Evolutionary conservation across 805 yeast genomes (phyloP).

Genomic region (Zygosaccharomyces siamensis): DNA sequence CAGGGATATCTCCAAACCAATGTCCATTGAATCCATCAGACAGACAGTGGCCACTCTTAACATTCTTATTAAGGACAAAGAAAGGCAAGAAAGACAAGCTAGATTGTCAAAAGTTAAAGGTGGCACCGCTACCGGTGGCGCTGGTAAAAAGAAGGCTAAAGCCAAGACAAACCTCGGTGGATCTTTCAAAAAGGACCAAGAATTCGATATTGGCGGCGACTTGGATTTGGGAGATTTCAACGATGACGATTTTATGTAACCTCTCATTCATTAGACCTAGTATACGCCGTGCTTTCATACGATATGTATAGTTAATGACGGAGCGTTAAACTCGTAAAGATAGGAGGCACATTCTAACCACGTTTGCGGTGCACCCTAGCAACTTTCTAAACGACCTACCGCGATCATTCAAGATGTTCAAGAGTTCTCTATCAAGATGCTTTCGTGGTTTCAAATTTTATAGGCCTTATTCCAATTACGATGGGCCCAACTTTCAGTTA

Average conservation of each 20-base stretch:
- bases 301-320: not conserved
- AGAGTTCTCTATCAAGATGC: not conserved
- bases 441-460: not conserved
- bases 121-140: constrained; percentile 86
- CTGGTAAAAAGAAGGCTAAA: constrained; percentile 92
- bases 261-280: not conserved
- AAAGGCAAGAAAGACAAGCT: constrained; percentile 82
- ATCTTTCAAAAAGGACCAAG: constrained; percentile 60
- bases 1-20: constrained; percentile 78
- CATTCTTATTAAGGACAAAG: constrained; percentile 78
- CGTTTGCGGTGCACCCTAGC: too few relatives aligned
- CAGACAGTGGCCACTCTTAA: constrained; percentile 82
- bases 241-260: constrained; percentile 79
- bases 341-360: too few relatives aligned
- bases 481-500: constrained; percentile 4
- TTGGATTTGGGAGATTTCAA: constrained; percentile 56
- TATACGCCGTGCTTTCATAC: not conserved
- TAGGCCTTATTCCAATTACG: not conserved
- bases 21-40: constrained; percentile 74
- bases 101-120: constrained; percentile 71
- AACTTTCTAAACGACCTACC: not conserved
- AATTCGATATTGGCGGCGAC: constrained; percentile 49
- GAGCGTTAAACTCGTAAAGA: not conserved
- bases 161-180: constrained; percentile 61
- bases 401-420: not conserved